Base-by-base conservation (phyloP, 306 rosid genomes). In the Chamaecrista fasciculata region DNA sequence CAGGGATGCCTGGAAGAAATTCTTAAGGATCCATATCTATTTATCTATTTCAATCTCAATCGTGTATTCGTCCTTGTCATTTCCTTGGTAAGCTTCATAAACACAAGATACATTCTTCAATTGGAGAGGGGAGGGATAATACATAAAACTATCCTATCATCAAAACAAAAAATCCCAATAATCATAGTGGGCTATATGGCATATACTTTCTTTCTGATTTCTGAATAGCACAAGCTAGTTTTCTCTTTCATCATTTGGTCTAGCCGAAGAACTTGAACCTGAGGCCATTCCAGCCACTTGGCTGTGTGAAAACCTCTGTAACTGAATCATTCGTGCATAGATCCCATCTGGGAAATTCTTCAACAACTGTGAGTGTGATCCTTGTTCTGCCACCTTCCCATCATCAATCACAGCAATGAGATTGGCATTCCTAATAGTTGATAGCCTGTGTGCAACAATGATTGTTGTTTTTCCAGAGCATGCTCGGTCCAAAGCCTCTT, bases 351-450 rank as follows among this genome's bases (percentile, higher is more conserved):
- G 82, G 73, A 84, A 72, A 81, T 94, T 94, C 68, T 94, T 94
- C 85, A 94, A 67, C 73, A 94, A 81, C 49, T 94, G 97, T n/a
- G 94, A 88, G 67, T 94, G 99, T 0, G 99, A 91, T 50, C 99
- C 99, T 87, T 94, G 99, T 65, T 94, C 99, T 11, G 97, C 87
- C 63, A 94, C 99, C 76, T 94, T 94, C 47, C 97, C 99, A 74
- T 94, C 99, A 76, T 94, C 99, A 63, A 94, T 88, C 84, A 94
- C 99, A 2, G 97, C 96, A 81, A 94, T 88, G 37, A 85, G 48
- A 75, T 80, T 83, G 1, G 97, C 99, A 73, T 86, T 94, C 34
- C 99, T 84, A 20, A 94, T 87, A 4, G 99, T 94, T 8, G 99
- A 84, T 43, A 94, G 76, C 62, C 92, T 80, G 52, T 94, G 99